A percentile compares a stretch with the other conserved stretches of the same genome.
These are phyloP conservation scores for Odontarrhena argentea DNA, from an alignment of 345 rosid species.

Conservation along the genomic window DNA sequence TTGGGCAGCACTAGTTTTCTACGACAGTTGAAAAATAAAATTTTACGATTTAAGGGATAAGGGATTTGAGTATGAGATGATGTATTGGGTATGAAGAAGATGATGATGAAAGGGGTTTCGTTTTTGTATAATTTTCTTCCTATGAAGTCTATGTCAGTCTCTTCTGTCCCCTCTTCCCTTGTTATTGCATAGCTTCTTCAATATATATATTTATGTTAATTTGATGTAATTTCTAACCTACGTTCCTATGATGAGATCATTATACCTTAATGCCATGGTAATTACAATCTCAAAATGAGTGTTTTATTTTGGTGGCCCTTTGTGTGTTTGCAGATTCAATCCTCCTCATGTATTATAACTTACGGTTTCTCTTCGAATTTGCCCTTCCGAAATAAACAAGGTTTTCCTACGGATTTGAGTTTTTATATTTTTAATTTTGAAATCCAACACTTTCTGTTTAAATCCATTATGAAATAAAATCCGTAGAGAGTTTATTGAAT, in stretches of 20 bases:
- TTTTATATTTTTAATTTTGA: too few relatives aligned
- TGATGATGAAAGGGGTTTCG: not conserved
- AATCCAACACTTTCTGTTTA: too few relatives aligned
- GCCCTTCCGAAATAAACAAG: too few relatives aligned
- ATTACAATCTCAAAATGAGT: not conserved
- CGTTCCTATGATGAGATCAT: constrained; percentile 1
- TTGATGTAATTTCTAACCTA: constrained; percentile 17
- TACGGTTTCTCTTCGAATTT: too few relatives aligned
- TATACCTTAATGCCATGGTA: not conserved
- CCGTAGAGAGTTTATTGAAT: too few relatives aligned
- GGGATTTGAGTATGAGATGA: constrained; percentile 24
- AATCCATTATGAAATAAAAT: too few relatives aligned
- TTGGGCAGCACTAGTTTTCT: constrained; percentile 5
- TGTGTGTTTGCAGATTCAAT: too few relatives aligned
- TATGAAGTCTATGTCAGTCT: not conserved
- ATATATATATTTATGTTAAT: constrained; percentile 8
- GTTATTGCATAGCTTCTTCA: not conserved
- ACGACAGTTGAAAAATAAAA: constrained; percentile 27
- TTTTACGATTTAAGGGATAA: constrained; percentile 8
- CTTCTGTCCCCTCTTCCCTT: not conserved
- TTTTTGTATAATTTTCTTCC: constrained; percentile 23
- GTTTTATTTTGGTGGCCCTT: not conserved
- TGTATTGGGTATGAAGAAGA: constrained; percentile 6
- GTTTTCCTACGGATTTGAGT: too few relatives aligned
- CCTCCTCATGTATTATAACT: too few relatives aligned